Conservation (phyloP, 2,329 filamentous ascomycete species). For the Annulohypoxylon truncatum region DNA sequence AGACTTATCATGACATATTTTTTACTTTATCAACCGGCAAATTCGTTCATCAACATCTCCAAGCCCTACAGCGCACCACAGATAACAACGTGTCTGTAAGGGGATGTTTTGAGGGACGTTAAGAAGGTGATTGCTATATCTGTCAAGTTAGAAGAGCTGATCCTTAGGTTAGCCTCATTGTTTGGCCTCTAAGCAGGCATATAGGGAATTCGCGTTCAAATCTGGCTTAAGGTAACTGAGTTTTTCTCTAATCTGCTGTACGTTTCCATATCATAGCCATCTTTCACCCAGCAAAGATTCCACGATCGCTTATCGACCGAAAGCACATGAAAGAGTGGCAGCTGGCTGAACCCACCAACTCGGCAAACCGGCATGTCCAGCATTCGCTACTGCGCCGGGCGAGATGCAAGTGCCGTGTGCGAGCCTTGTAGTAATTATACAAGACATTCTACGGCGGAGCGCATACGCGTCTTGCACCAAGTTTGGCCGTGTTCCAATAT, state of each 20-base stretch:
- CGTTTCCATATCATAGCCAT: not conserved
- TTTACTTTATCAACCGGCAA: not conserved
- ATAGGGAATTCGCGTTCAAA: too few species aligned
- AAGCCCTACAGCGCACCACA: not conserved
- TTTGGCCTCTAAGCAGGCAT: too few species aligned
- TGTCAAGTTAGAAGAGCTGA: not conserved
- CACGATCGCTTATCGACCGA: too few species aligned
- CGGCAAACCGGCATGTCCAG: conserved; percentile 32
- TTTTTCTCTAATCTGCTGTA: too few species aligned
- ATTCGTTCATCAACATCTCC: not conserved
- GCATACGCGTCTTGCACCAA: conserved; percentile 21
- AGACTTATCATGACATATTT: not conserved
- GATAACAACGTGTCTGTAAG: not conserved
- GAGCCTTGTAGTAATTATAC: conserved; percentile 28
- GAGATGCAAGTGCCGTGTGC: conserved; percentile 26
- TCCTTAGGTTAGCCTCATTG: not conserved
- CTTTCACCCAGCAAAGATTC: not conserved
- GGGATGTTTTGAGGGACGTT: not conserved
- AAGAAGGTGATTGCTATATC: not conserved
- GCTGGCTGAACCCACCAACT: conserved; percentile 3
- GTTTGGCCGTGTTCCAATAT: conserved; percentile 18
- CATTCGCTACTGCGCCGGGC: conserved; percentile 14
- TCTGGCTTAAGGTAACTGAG: too few species aligned
- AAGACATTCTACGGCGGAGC: conserved; percentile 6
- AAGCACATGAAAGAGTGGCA: not conserved